Base-by-base conservation (phyloP, 345 rosid species). In the Excoecaria cochinchinensis region DNA sequence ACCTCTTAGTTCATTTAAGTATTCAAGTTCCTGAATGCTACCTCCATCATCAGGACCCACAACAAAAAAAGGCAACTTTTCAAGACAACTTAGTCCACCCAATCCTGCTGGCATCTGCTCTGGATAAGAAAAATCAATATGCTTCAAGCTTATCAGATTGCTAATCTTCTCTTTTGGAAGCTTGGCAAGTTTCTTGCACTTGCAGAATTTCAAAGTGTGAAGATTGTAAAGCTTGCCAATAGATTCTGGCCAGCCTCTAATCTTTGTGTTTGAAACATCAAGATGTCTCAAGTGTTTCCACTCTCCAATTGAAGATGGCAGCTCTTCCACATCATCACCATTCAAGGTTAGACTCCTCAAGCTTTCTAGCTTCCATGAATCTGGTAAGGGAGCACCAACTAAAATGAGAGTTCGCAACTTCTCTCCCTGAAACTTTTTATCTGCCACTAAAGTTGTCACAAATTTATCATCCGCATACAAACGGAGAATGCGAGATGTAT, bases 271-370 rank as follows among this genome's bases (percentile, higher is more conserved):
- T 3, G 80, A 81, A 51, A 77, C 24, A 15, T 81, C 75, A 39
- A 81, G 78, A 19, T 73, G 70, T 14, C 78, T 66, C n/a, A 80
- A 63, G 55, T 69, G 72, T 47, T 76, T 76, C 68, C 76, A 22
- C 17, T 61, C 36, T 11, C 77, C 76, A 71, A 76, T 76, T 1
- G 62, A 58, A 21, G 15, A 3, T 11, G 78, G 69, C 53, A 77
- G 17, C 24, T 39, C 19, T 1, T 1, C 3, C 17, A 77, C 13
- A 14, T 11, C 1, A 40, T 52, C 14, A 55, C 16, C 63, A 6
- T 9, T 8, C 16, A 19, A 44, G 4, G 42, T 40, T 5, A 40
- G 51, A 42, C 36, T 21, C 44, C 53, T 22, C 70, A 66, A 44
- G 46, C 53, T 66, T 21, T 19, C 44, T 13, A 66, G 44, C 51